Evolutionary conservation across 139 green algal species (phyloP).

Genomic region (Chlamydomonas sphaeroides): DNA sequence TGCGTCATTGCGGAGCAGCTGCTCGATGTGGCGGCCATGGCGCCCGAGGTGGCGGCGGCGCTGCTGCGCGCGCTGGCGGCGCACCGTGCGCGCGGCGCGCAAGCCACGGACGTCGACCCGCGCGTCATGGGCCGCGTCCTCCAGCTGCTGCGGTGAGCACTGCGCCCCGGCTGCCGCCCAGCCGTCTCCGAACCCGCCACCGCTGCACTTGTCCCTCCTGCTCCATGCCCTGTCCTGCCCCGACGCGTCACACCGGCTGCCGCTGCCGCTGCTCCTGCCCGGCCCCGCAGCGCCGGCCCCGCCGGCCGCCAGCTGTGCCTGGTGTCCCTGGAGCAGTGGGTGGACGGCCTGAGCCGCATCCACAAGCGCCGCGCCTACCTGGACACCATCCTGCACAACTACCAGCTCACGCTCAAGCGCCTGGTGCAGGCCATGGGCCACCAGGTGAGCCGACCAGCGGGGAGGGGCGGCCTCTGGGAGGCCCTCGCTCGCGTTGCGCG

Average conservation of each 20-base stretch:
- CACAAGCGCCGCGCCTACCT: constrained; percentile 41
- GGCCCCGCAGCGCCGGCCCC: constrained; percentile 12
- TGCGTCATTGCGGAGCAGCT: constrained; percentile 44
- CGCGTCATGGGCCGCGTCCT: constrained; percentile 41
- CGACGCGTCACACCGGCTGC: no score
- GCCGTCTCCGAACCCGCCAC: no score
- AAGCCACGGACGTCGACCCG: constrained; percentile 39
- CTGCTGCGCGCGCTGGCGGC: constrained; percentile 32
- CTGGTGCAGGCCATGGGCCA: constrained; percentile 34
- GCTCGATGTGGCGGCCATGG: constrained; percentile 31
- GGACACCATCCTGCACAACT: constrained; percentile 48
- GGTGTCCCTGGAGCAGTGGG: constrained; percentile 40
- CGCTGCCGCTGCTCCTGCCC: neutral
- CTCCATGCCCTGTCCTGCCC: no score
- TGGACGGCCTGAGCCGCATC: constrained; percentile 41
- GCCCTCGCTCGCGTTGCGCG: no score
- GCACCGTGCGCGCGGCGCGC: constrained; percentile 26
- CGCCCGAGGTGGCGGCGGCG: constrained; percentile 31
- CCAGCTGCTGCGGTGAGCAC: constrained; percentile 36
- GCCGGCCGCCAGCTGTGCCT: constrained; percentile 36
- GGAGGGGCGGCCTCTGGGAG: no score
- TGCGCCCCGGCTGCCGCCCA: no score
- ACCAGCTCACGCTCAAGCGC: constrained; percentile 44
- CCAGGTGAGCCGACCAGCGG: neutral
- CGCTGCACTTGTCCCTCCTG: no score